Conservation (phyloP, 495 filamentous ascomycete genomes). For the Hypoxylon perforatum region DNA sequence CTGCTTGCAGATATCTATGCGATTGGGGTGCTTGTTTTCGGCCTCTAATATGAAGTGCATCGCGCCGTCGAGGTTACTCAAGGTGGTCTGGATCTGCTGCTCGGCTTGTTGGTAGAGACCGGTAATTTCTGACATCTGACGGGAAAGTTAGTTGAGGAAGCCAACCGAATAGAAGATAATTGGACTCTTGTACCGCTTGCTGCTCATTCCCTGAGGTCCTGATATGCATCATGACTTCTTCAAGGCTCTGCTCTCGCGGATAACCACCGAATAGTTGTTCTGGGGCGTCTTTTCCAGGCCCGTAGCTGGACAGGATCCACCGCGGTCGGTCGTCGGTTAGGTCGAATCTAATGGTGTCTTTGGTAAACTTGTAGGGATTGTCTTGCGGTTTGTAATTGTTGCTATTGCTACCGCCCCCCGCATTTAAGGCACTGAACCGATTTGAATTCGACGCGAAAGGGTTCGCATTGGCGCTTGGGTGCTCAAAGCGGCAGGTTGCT, state of each 20-base stretch:
- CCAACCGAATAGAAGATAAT: constrained; percentile 3
- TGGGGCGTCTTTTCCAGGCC: constrained; percentile 75
- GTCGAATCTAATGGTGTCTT: constrained; percentile 69
- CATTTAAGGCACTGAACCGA: constrained; percentile 50
- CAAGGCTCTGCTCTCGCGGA: constrained; percentile 82
- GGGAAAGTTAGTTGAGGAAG: constrained; percentile 13
- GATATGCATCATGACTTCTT: constrained; percentile 80
- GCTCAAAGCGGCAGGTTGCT: constrained; percentile 61
- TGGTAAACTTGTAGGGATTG: constrained; percentile 62
- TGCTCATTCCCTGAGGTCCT: constrained; percentile 71
- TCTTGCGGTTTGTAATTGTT: constrained; percentile 21
- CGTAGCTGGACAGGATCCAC: constrained; percentile 89
- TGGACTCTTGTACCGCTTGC: constrained; percentile 61
- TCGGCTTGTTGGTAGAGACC: constrained; percentile 67
- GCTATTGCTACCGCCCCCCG: constrained; percentile 9
- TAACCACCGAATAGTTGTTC: constrained; percentile 82
- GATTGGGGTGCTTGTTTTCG: constrained; percentile 80
- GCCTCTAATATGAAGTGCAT: constrained; percentile 76
- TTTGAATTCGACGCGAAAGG: constrained; percentile 44
- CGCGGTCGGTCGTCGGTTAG: constrained; percentile 74
- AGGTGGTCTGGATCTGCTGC: constrained; percentile 73
- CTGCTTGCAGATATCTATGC: constrained; percentile 73
- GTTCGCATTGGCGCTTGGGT: constrained; percentile 46
- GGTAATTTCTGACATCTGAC: constrained; percentile 69
- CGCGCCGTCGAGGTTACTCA: constrained; percentile 76